These are phyloP conservation scores for Aspergillus quadricinctus DNA, from an alignment of 2,329 filamentous ascomycete species.

Conservation along the genomic window DNA sequence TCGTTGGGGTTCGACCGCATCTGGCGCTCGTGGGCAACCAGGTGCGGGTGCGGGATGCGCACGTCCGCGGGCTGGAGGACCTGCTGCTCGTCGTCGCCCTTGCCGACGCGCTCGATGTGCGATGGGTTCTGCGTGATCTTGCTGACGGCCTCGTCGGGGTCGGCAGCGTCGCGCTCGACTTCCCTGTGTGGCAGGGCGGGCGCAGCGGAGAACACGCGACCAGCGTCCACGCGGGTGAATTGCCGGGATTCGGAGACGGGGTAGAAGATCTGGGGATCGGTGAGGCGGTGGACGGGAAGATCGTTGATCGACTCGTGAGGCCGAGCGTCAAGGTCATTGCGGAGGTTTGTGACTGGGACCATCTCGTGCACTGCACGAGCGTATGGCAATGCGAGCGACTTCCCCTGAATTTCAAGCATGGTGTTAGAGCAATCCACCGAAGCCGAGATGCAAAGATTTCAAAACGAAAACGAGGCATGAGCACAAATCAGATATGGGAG, in stretches of 20 bases:
- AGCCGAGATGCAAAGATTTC: slow-evolving; percentile 1
- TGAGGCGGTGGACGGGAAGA: slow-evolving; percentile 55
- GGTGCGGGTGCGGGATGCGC: slow-evolving; percentile 60
- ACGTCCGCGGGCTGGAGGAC: slow-evolving; percentile 58
- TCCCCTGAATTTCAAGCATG: slow-evolving; percentile 48
- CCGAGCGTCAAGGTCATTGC: slow-evolving; percentile 26
- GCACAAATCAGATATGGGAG: slow-evolving; percentile 46
- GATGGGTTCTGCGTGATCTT: slow-evolving; percentile 25
- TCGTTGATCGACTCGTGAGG: slow-evolving; percentile 62
- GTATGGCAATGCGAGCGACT: slow-evolving; percentile 72
- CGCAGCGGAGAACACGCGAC: slow-evolving; percentile 53
- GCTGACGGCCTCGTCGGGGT: slow-evolving; percentile 31
- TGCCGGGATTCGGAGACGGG: slow-evolving; percentile 60
- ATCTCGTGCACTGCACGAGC: slow-evolving; percentile 70
- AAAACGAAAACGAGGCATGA: slow-evolving; percentile 6
- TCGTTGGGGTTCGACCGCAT: slow-evolving; percentile 33
- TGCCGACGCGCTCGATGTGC: slow-evolving; percentile 41
- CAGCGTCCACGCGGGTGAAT: slow-evolving; percentile 63
- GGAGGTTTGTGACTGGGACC: slow-evolving; percentile 65
- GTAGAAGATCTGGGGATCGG: slow-evolving; percentile 56
- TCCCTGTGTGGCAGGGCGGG: slow-evolving; percentile 31
- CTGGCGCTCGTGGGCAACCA: slow-evolving; percentile 49
- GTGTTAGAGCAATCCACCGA: slow-evolving; percentile 15
- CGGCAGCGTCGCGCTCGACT: slow-evolving; percentile 21
- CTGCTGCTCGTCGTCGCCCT: slow-evolving; percentile 40